These are phyloP conservation scores for Aspergillus eucalypticola DNA, from an alignment of 2,329 filamentous ascomycete genomes.

Conservation along the genomic window DNA sequence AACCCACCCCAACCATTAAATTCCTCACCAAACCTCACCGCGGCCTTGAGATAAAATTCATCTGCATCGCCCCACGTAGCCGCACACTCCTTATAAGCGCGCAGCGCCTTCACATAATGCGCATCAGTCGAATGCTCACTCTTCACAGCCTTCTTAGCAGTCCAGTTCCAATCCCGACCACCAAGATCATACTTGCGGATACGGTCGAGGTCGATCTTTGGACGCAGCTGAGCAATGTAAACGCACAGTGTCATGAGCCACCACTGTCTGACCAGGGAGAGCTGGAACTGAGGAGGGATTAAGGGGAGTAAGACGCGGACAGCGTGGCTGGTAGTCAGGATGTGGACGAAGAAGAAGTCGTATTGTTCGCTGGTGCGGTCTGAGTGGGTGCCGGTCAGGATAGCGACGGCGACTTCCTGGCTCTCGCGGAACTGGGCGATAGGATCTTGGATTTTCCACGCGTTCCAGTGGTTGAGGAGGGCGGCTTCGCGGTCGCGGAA, in stretches of 20 bases:
- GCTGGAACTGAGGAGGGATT: conserved; percentile 71
- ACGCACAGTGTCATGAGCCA: conserved; percentile 79
- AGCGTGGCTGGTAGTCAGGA: conserved; percentile 84
- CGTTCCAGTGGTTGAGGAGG: conserved; percentile 86
- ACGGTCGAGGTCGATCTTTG: conserved; percentile 66
- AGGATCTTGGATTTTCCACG: conserved; percentile 72
- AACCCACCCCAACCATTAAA: conserved; percentile 68
- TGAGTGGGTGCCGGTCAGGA: conserved; percentile 40
- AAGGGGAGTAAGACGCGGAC: conserved; percentile 80
- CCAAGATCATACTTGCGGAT: conserved; percentile 62
- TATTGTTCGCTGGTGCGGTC: conserved; percentile 55
- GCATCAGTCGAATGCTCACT: conserved; percentile 70
- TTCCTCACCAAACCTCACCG: conserved; percentile 50
- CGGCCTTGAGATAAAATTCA: conserved; percentile 51
- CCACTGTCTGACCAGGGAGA: conserved; percentile 78
- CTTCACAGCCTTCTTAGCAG: conserved; percentile 69
- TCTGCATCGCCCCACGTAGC: conserved; percentile 48
- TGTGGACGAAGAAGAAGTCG: conserved; percentile 80
- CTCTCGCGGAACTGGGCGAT: conserved; percentile 73
- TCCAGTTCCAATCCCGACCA: conserved; percentile 73
- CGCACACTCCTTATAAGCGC: conserved; percentile 50
- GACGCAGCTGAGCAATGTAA: conserved; percentile 75
- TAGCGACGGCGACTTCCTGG: conserved; percentile 55
- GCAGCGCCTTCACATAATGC: conserved; percentile 81
- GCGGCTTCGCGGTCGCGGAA: conserved; percentile 69